phyloP scores from a whole-genome alignment of 768 basidiomycete genomes.

The Coprinopsis cinerea region DNA sequence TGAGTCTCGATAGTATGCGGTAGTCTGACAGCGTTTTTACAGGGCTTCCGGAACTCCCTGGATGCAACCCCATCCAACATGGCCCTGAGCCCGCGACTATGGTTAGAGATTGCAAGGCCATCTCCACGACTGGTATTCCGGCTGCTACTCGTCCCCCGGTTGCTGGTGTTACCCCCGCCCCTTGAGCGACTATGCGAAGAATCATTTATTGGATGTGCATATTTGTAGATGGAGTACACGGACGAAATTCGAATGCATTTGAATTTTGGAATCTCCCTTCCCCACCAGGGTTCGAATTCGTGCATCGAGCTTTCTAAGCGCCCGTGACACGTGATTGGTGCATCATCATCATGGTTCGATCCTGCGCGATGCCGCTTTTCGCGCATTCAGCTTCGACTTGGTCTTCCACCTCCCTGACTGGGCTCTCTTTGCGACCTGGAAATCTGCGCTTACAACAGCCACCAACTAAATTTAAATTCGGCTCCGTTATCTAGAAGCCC shows the following conservation, averaged over 20 bases:
- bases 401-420: too few relatives aligned
- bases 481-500: not conserved
- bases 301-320: too few relatives aligned
- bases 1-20: not conserved
- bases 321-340: too few relatives aligned
- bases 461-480: not conserved
- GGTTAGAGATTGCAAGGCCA: constrained; percentile 2
- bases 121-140: constrained; percentile 3
- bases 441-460: not conserved
- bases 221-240: too few relatives aligned
- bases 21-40: not conserved
- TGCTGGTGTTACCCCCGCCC: not conserved
- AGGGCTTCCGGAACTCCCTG: constrained; percentile 6
- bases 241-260: too few relatives aligned
- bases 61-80: constrained; percentile 9
- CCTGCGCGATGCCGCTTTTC: too few relatives aligned
- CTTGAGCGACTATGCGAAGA: not conserved
- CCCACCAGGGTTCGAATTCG: too few relatives aligned
- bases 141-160: not conserved
- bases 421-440: too few relatives aligned
- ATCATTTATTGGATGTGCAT: not conserved
- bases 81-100: constrained; percentile 9
- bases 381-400: too few relatives aligned
- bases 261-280: too few relatives aligned
- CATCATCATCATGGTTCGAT: too few relatives aligned